These are phyloP conservation scores for Phytophthora sansomeana DNA, from an alignment of 352 stramenopile species.

Conservation along the genomic window DNA sequence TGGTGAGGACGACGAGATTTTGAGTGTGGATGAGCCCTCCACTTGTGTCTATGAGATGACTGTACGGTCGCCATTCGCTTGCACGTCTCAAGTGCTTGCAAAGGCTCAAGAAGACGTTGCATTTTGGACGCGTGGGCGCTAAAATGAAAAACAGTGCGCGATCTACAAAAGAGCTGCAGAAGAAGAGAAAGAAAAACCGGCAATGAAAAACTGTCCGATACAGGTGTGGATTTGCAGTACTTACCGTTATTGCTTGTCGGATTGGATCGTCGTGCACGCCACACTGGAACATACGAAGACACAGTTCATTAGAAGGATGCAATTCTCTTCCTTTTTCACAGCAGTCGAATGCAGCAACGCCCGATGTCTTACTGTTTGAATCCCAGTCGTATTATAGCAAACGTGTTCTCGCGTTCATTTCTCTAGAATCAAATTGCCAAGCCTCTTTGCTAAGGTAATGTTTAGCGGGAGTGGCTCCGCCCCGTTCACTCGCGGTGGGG, in stretches of 20 bases:
- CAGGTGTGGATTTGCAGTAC: not conserved
- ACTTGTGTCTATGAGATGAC: conserved; percentile 94
- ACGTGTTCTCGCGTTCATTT: too few relatives aligned
- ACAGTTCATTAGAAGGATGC: too few relatives aligned
- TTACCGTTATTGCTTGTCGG: not conserved
- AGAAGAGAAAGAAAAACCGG: not conserved
- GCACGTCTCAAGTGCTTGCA: conserved; percentile 54
- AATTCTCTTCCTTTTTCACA: too few relatives aligned
- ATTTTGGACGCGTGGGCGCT: conserved; percentile 50
- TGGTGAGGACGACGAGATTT: conserved; percentile 78
- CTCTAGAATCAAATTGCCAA: too few relatives aligned
- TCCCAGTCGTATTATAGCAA: too few relatives aligned
- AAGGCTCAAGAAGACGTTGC: conserved; percentile 53
- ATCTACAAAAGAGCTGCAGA: not conserved
- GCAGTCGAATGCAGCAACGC: too few relatives aligned
- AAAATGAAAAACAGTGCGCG: not conserved
- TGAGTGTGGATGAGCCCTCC: conserved; percentile 92
- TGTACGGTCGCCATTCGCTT: conserved; percentile 72
- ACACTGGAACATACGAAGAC: too few relatives aligned
- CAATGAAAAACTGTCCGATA: not conserved
- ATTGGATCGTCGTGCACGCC: not conserved
- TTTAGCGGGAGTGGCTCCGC: too few relatives aligned
- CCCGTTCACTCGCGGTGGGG: too few relatives aligned
- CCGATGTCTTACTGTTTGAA: too few relatives aligned
- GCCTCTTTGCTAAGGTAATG: too few relatives aligned